Percentiles rank a stretch among this genome's conserved stretches.
phyloP scores from a whole-genome alignment of 2,329 filamentous ascomycete genomes.

The Colletotrichum theobromicola region DNA sequence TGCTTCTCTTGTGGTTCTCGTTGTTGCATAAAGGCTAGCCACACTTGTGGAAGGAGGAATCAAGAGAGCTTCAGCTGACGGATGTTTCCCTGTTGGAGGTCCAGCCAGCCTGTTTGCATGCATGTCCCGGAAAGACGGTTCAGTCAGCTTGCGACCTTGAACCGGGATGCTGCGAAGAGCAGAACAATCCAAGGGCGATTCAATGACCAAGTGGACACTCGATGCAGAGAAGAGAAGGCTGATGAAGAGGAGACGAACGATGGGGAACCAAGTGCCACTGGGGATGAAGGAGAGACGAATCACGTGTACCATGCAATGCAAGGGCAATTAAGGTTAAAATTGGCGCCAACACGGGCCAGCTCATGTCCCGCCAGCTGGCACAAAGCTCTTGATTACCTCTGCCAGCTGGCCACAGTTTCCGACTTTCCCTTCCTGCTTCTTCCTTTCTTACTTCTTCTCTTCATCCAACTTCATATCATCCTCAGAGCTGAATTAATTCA shows the following conservation, averaged over 20 bases:
- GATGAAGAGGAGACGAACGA: neutral
- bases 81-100: neutral
- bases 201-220: neutral
- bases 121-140: neutral
- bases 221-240: neutral
- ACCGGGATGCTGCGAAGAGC: neutral
- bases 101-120: neutral
- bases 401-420: neutral
- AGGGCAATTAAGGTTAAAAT: constrained; percentile 11
- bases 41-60: neutral
- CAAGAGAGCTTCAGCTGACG: neutral
- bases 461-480: neutral
- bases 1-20: neutral
- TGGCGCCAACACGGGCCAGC: neutral
- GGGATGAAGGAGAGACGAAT: neutral
- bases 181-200: fast-evolving
- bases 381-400: neutral
- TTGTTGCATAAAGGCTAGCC: neutral
- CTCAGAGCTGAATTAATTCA: neutral
- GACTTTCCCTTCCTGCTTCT: neutral
- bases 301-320: neutral
- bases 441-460: neutral
- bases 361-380: neutral
- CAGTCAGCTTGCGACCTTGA: neutral
- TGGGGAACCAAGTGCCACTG: neutral